These are phyloP conservation scores for Microbotryum saponariae DNA, from an alignment of 1,284 basidiomycete genomes.

Conservation along the genomic window DNA sequence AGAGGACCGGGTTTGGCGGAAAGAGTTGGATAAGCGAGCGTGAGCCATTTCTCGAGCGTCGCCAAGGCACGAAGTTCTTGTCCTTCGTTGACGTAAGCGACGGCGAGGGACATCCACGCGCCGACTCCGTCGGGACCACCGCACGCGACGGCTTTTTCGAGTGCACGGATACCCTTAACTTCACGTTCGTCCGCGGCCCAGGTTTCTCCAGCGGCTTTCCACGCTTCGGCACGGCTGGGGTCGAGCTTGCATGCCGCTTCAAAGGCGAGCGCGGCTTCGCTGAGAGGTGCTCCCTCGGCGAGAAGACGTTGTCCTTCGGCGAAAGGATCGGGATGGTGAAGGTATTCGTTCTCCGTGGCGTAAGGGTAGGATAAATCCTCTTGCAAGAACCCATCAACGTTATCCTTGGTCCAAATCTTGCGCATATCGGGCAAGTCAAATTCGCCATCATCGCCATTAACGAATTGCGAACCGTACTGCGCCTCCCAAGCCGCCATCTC, in stretches of 20 bases:
- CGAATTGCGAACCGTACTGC: slow-evolving; percentile 34
- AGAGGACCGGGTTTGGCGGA: slow-evolving; percentile 45
- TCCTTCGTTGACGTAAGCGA: slow-evolving; percentile 94
- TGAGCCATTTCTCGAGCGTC: slow-evolving; percentile 81
- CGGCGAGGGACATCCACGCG: slow-evolving; percentile 81
- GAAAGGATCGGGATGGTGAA: slow-evolving; percentile 48
- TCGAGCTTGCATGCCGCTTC: slow-evolving; percentile 52
- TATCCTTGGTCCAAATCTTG: slow-evolving; percentile 29
- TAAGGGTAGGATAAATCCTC: slow-evolving; percentile 33
- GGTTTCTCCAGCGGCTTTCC: slow-evolving; percentile 87
- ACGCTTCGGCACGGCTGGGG: slow-evolving; percentile 61
- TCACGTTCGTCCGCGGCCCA: slow-evolving; percentile 89
- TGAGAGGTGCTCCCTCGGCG: slow-evolving; percentile 44
- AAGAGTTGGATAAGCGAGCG: slow-evolving; percentile 59
- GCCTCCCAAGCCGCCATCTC: slow-evolving; percentile 48
- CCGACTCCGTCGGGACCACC: slow-evolving; percentile 54
- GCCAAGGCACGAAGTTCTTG: slow-evolving; percentile 81
- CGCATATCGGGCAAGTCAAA: slow-evolving; percentile 8
- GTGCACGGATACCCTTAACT: slow-evolving; percentile 49
- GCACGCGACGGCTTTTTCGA: slow-evolving; percentile 57
- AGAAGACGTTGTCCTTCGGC: slow-evolving; percentile 55
- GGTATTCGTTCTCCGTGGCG: slow-evolving; percentile 54
- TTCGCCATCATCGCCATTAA: slow-evolving; percentile 22
- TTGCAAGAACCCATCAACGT: slow-evolving; percentile 34
- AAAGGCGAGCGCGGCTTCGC: slow-evolving; percentile 39